Conservation (phyloP, 2,329 filamentous ascomycete genomes). For the Reticulascus tulasneorum region DNA sequence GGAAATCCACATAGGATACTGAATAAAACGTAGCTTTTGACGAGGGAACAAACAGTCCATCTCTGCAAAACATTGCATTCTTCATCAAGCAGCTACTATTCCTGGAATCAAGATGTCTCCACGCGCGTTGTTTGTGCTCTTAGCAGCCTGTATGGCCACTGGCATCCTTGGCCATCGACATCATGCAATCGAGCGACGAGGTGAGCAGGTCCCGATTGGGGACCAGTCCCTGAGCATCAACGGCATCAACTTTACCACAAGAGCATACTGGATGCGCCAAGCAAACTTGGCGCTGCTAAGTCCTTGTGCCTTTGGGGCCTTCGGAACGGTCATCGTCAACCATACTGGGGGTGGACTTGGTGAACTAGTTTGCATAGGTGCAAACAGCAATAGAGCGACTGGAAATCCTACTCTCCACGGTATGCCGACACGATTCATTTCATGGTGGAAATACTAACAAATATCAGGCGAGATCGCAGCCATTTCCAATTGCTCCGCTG, state of each 20-base stretch:
- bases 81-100: too few species aligned
- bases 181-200: too few species aligned
- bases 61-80: too few species aligned
- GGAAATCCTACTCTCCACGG: slow-evolving; percentile 7
- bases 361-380: slow-evolving; percentile 10
- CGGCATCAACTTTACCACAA: slow-evolving; percentile 30
- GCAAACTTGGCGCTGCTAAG: slow-evolving; percentile 42
- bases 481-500: slow-evolving; percentile 9
- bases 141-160: too few species aligned
- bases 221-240: too few species aligned
- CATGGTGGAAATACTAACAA: not conserved
- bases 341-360: slow-evolving; percentile 42
- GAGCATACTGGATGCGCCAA: slow-evolving; percentile 48
- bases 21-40: too few species aligned
- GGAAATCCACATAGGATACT: too few species aligned
- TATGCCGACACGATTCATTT: rapidly evolving
- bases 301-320: slow-evolving; percentile 51
- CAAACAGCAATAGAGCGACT: slow-evolving; percentile 12
- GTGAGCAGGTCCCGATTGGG: too few species aligned
- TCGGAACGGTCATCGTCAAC: slow-evolving; percentile 52
- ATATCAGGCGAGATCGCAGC: slow-evolving; percentile 12
- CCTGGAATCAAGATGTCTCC: too few species aligned
- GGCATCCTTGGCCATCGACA: too few species aligned
- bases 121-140: too few species aligned
- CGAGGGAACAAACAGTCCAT: too few species aligned